Base-by-base conservation (phyloP, 495 filamentous ascomycete species). In the Xylaria intraflava region DNA sequence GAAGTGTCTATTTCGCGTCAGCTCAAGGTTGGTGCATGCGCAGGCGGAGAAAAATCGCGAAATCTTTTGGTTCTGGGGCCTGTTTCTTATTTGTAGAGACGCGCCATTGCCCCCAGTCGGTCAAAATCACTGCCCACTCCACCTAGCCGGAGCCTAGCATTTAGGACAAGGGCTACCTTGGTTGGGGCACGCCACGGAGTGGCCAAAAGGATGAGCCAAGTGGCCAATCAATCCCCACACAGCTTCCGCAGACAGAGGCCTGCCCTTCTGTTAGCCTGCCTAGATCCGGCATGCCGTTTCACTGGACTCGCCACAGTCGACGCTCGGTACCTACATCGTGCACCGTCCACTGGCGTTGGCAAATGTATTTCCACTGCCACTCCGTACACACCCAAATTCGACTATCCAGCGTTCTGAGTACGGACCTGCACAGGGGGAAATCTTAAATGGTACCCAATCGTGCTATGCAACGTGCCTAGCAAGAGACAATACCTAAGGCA, bases 51-150 rank as follows among this genome's bases (percentile, higher is more conserved):
- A 59, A 59, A 64, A 51, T 53, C 57, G 59, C 61, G 61, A 69
- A 67, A 65, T 62, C 65, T 64, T n/a, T 68, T 64, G 65, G 62
- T 56, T 57, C 56, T 65, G 62, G 68, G 64, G 68, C 64, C 56
- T 59, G 56, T 51, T 69, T 71, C 62, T 67, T 71, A 71, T 73
- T 72, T 72, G 71, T 71, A 72, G 61, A 63, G 42, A 59, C 54
- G 53, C 53, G 53, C 53, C 47, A 39, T 39, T 39, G 44, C 47
- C 29, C 46, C 62, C 53, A 52, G 55, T 65, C 64, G 64, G 58
- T 58, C 64, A 49, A 50, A 56, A 56, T 56, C 53, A 56, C 53
- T 48, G 46, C 27, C 39, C 46, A 44, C 53, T 51, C 46, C 52
- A 55, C 52, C 23, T 20, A 19, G 14, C 35, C 39, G 23, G 40